Percentiles rank a stretch among this genome's conserved stretches.
Evolutionary conservation across 305 asterid genomes (phyloP).

Genomic region (Solanum hybrid): DNA sequence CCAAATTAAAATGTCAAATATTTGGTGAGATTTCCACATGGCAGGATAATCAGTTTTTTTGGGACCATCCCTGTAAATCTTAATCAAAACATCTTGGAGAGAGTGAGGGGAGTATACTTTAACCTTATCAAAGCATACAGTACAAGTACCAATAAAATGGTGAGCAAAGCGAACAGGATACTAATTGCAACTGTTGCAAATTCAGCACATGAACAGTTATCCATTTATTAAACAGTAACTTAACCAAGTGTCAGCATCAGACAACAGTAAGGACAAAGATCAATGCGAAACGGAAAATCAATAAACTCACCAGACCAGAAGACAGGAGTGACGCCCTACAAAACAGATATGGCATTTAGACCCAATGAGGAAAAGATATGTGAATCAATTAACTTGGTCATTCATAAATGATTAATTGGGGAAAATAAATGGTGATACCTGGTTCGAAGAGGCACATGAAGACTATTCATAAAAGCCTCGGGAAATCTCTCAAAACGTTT

Average conservation of each 20-base stretch:
- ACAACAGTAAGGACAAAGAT: neutral
- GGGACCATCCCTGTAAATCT: neutral
- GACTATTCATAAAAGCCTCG: constrained; percentile 77
- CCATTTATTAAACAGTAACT: neutral
- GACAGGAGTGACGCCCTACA: constrained; percentile 63
- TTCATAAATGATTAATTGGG: neutral
- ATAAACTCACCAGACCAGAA: constrained; percentile 57
- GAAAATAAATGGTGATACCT: constrained; percentile 35
- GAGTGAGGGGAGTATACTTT: neutral
- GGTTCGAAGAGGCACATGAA: constrained; percentile 52
- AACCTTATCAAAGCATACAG: neutral
- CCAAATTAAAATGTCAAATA: neutral
- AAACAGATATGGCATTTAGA: constrained; percentile 20
- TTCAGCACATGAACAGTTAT: neutral
- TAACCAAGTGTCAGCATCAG: neutral
- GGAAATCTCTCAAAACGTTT: constrained; percentile 92
- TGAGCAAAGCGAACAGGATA: neutral
- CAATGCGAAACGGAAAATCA: neutral
- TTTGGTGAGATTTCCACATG: neutral
- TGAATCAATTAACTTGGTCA: neutral
- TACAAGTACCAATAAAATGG: neutral
- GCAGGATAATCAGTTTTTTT: neutral
- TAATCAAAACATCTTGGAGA: neutral
- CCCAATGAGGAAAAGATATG: neutral
- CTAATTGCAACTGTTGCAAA: neutral